Evolutionary conservation across 2,329 filamentous ascomycete species (phyloP), one percentile per base, ranked within the genome.

Genomic region (Fusarium sp.): DNA sequence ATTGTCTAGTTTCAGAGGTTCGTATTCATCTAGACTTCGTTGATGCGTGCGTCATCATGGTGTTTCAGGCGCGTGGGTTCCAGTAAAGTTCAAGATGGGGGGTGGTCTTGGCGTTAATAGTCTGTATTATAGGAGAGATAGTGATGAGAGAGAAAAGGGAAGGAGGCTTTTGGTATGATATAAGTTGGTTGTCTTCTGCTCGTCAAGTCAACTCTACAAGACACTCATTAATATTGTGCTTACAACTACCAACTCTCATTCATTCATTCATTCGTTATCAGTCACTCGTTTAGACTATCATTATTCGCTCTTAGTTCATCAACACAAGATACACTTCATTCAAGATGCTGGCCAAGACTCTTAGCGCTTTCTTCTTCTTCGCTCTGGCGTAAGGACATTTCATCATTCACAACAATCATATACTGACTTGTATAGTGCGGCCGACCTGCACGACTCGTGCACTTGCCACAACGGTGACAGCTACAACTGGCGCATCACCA

Each of bases 401-500:
- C 8, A 20, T 37, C 20, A 12, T 27, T 20, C n/a, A 11, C 20
- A 57, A 38, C 14, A 15, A 27, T 5, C 54, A 57, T 12, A 38
- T 2, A 20, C 20, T 33, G 33, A 57, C 54, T 15, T 35, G 0
- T n/a, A 32, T 7, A 76, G 75, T 2, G 63, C 75, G 12, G 75
- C 75, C 1, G 63, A 71, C 0, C 75, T 77, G 9, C 75, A 77
- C 50, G 35, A 70, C 8, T 74, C 59, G 33, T 77, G 75, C 47
- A 50, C 72, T 1, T 77, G 75, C 20, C 68, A 74, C 3, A 77
- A 77, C 15, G 75, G 75, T 1, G 70, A 77, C 2, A 72, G 65
- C 30, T 74, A 74, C 25, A 77, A 76, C 57, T 76, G 54, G 59
- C 75, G 75, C 7, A 61, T 77, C 6, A 77, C 75, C 3, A 71